These are phyloP conservation scores for Cyberlindnera galapagoensis DNA, from an alignment of 805 yeast genomes.

Conservation along the genomic window DNA sequence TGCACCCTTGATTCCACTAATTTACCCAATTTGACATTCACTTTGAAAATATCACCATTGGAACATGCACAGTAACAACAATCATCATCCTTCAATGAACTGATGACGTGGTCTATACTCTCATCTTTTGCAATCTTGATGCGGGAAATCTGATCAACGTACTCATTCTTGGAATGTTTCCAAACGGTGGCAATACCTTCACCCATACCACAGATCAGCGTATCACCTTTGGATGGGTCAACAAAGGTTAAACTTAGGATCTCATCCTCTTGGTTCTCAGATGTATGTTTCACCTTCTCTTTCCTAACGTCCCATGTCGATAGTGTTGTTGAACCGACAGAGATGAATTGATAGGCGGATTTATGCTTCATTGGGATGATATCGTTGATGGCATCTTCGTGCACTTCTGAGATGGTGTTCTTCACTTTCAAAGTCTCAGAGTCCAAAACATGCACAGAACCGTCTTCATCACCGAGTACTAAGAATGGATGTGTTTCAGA, in stretches of 20 bases:
- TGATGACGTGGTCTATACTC: conserved; percentile 60
- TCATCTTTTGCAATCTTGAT: conserved; percentile 62
- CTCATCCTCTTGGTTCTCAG: conserved; percentile 94
- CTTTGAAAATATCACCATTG: conserved; percentile 64
- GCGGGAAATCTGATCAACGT: conserved; percentile 74
- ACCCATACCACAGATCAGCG: conserved; percentile 79
- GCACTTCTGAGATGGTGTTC: conserved; percentile 47
- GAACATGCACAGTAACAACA: conserved; percentile 76
- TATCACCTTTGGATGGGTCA: conserved; percentile 55
- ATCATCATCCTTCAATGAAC: conserved; percentile 36
- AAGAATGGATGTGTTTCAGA: conserved; percentile 35
- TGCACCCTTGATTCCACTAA: conserved; percentile 64
- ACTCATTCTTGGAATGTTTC: conserved; percentile 64
- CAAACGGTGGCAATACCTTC: conserved; percentile 86
- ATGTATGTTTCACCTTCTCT: conserved; percentile 36
- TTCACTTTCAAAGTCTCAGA: conserved; percentile 42
- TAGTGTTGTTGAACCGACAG: conserved; percentile 78
- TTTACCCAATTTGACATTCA: conserved; percentile 59
- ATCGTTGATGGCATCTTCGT: conserved; percentile 73
- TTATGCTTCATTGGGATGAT: conserved; percentile 63
- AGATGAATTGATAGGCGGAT: conserved; percentile 72
- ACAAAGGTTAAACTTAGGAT: conserved; percentile 68
- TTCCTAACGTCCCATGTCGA: conserved; percentile 75
- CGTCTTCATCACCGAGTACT: conserved; percentile 60
- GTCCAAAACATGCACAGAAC: conserved; percentile 59